phyloP scores from a whole-genome alignment of 768 basidiomycete species.

The Rhodotorula paludigena region DNA sequence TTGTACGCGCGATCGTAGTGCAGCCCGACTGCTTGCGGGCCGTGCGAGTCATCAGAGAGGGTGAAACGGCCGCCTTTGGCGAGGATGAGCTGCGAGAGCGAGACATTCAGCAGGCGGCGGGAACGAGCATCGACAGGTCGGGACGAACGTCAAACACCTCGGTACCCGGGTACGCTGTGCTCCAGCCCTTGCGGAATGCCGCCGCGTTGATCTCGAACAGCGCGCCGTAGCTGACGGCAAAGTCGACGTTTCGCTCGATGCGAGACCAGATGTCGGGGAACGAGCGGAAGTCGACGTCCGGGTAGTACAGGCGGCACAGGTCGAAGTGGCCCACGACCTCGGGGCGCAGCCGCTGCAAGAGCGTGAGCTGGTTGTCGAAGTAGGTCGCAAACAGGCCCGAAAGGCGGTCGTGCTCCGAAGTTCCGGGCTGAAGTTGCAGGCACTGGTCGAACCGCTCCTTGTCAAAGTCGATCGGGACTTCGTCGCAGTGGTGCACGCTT shows the following conservation, averaged over 20 bases:
- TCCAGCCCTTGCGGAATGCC: slow-evolving; percentile 87
- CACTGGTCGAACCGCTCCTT: slow-evolving; percentile 61
- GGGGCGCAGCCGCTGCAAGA: slow-evolving; percentile 68
- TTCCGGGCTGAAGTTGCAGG: slow-evolving; percentile 50
- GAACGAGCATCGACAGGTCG: neutral
- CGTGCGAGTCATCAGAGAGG: slow-evolving; percentile 94
- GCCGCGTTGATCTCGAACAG: slow-evolving; percentile 91
- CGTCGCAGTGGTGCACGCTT: slow-evolving; percentile 83
- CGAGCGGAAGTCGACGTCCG: slow-evolving; percentile 46
- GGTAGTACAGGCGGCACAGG: slow-evolving; percentile 79
- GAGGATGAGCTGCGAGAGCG: slow-evolving; percentile 60
- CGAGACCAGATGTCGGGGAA: slow-evolving; percentile 61
- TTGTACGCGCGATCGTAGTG: slow-evolving; percentile 66
- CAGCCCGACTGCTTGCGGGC: slow-evolving; percentile 76
- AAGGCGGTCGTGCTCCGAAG: slow-evolving; percentile 31
- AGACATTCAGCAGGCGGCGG: too few species aligned
- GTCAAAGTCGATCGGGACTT: slow-evolving; percentile 89
- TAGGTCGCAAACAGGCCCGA: slow-evolving; percentile 54
- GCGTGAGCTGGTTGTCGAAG: slow-evolving; percentile 75
- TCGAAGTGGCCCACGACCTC: slow-evolving; percentile 92
- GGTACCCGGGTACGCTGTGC: slow-evolving; percentile 69
- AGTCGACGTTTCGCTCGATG: slow-evolving; percentile 68
- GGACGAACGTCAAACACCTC: slow-evolving; percentile 67
- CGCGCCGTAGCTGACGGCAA: slow-evolving; percentile 73
- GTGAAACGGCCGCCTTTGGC: slow-evolving; percentile 65